Evolutionary conservation across 139 green algal species (phyloP), one percentile per base, ranked within the genome.

Genomic region (Micractinium conductrix): DNA sequence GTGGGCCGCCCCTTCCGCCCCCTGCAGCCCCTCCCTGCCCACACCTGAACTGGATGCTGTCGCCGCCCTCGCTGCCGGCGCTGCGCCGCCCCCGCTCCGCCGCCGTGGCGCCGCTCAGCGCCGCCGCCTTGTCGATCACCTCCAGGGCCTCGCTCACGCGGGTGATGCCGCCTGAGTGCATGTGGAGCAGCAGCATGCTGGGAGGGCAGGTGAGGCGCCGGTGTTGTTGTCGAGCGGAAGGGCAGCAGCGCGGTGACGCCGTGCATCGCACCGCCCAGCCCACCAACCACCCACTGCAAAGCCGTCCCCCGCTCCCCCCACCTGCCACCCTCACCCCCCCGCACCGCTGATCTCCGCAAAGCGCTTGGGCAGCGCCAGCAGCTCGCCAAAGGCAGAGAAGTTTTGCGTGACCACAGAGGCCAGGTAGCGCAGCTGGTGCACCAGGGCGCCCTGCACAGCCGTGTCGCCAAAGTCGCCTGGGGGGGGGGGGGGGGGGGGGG

Each of bases 361-460:
- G n/a, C 90, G 87, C 81, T 94, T 93, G 85, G 92, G 87, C 60
- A 94, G 83, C 35, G 91, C 91, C 71, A 96, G 82, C 44, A 96
- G 79, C 72, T 96, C 93, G 17, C 93, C 93, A 81, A 95, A 96
- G 38, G 93, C 86, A 42, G 88, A 86, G 87, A 96, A 96, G 70
- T 84, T 93, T 21, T 93, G 85, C n/a, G 93, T 92, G 53, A 96
- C 93, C 26, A 96, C 90, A 6, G 87, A 92, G 17, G 93, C 93
- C 65, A 96, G 88, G 85, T 96, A 96, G 43, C 93, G 88, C 85
- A 96, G 91, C 83, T 95, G 84, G 53, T 93, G 86, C 62, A 95
- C 93, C 79, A 96, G 84, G 79, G 65, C 55, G 0, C 93, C 93
- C 86, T 95, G 90, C 45, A 87, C 83, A 17, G 44, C 65, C 10